phyloP scores from a whole-genome alignment of 441 rosid species.

The Euphorbia corollata region DNA sequence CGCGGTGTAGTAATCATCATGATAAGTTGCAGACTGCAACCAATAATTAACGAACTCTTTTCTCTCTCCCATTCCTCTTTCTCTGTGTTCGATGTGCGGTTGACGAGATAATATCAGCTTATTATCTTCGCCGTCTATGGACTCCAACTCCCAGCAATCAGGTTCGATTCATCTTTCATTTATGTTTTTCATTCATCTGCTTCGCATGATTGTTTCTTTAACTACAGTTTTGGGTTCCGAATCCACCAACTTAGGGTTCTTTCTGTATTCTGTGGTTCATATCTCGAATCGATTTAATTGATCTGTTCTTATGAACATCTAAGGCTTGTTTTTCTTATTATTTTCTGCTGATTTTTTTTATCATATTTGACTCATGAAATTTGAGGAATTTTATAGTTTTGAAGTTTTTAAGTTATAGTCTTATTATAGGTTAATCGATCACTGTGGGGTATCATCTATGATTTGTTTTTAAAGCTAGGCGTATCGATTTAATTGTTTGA shows the following conservation, averaged over 20 bases:
- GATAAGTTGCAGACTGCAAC: neutral
- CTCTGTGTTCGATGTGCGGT: slow-evolving; percentile 8
- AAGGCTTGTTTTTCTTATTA: neutral
- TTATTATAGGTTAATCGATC: neutral
- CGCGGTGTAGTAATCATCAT: neutral
- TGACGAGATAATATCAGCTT: slow-evolving; percentile 20
- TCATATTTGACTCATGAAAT: neutral
- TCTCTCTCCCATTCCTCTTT: slow-evolving; percentile 23
- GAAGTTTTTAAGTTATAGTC: neutral
- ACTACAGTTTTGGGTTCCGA: neutral
- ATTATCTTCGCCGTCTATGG: slow-evolving; percentile 32
- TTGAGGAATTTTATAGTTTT: neutral
- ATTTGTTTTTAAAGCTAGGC: neutral
- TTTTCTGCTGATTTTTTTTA: neutral
- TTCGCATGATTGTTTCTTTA: neutral
- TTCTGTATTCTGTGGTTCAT: neutral
- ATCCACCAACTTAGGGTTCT: slow-evolving; percentile 7
- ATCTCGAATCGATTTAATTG: neutral
- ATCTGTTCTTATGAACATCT: neutral
- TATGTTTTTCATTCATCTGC: neutral
- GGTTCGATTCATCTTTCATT: slow-evolving; percentile 24
- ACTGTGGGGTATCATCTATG: neutral
- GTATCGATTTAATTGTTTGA: neutral
- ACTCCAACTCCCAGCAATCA: slow-evolving; percentile 33
- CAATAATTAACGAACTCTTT: slow-evolving; percentile 15